Conservation (phyloP, 257 asterid species). For the Solanum lycopersicoides region DNA sequence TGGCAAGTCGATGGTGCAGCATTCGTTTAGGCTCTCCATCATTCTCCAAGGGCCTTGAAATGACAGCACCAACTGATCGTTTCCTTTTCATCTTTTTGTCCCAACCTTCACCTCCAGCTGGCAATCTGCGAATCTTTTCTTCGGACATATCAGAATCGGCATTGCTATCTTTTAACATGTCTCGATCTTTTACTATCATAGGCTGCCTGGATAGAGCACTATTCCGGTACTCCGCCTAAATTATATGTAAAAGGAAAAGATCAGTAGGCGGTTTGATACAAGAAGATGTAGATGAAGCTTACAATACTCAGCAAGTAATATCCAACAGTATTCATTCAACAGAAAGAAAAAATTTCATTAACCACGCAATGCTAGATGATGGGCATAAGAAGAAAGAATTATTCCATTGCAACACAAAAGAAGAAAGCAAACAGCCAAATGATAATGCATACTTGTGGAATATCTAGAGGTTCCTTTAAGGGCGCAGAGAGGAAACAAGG, state of each 20-base stretch:
- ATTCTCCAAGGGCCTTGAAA: conserved; percentile 58
- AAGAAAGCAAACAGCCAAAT: neutral
- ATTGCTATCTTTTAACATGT: conserved; percentile 44
- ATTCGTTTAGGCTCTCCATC: conserved; percentile 65
- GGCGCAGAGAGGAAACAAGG: neutral
- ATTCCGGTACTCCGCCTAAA: conserved; percentile 73
- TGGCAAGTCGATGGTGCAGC: conserved; percentile 51
- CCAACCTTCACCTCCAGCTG: conserved; percentile 94
- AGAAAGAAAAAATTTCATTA: neutral
- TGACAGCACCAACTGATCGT: conserved; percentile 83
- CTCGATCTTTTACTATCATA: conserved; percentile 59
- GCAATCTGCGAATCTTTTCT: conserved; percentile 75
- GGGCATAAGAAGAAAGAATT: neutral
- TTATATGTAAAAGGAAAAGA: neutral
- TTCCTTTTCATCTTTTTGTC: conserved; percentile 93
- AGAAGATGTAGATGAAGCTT: neutral
- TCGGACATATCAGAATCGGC: conserved; percentile 56
- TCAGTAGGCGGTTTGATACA: neutral
- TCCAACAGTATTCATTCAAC: neutral
- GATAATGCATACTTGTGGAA: neutral
- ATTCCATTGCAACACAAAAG: neutral
- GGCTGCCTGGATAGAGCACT: conserved; percentile 59
- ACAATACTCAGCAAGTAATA: neutral
- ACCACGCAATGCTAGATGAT: neutral
- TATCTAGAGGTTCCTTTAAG: neutral